phyloP scores from a whole-genome alignment of 2,329 filamentous ascomycete genomes.

The Paraconiothyrium brasiliense region DNA sequence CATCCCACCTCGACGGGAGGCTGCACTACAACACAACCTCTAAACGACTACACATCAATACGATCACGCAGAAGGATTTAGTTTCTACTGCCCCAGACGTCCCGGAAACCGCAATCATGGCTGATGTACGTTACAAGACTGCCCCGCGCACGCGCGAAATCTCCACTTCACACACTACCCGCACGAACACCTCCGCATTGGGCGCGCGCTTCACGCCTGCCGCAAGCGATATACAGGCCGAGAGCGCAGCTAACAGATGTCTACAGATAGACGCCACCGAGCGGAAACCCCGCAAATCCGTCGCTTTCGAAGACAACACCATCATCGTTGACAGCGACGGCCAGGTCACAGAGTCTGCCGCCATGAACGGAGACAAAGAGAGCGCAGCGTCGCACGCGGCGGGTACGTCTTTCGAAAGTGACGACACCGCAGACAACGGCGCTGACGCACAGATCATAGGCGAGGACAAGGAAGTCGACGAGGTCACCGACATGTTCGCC shows the following conservation, averaged over 20 bases:
- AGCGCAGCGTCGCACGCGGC: conserved; percentile 77
- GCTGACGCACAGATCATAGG: conserved; percentile 38
- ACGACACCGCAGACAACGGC: conserved; percentile 3
- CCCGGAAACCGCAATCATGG: conserved; percentile 60
- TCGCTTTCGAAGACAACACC: conserved; percentile 89
- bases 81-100: conserved; percentile 16
- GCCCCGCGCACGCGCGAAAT: conserved; percentile 37
- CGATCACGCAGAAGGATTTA: conserved; percentile 8
- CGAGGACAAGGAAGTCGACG: conserved; percentile 63
- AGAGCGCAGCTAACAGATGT: neutral
- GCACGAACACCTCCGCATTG: neutral
- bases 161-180: conserved; percentile 23
- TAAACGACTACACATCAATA: neutral
- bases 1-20: conserved; percentile 3
- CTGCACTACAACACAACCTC: conserved; percentile 10
- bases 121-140: conserved; percentile 53
- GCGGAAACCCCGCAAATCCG: conserved; percentile 86
- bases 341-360: conserved; percentile 78
- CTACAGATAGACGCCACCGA: conserved; percentile 54
- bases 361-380: conserved; percentile 76
- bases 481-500: conserved; percentile 61
- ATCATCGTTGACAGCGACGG: conserved; percentile 91
- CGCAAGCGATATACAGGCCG: neutral
- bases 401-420: conserved; percentile 22
- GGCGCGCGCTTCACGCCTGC: neutral